These are phyloP conservation scores for Gardenia jasminoides DNA, from an alignment of 257 asterid species.

Conservation along the genomic window DNA sequence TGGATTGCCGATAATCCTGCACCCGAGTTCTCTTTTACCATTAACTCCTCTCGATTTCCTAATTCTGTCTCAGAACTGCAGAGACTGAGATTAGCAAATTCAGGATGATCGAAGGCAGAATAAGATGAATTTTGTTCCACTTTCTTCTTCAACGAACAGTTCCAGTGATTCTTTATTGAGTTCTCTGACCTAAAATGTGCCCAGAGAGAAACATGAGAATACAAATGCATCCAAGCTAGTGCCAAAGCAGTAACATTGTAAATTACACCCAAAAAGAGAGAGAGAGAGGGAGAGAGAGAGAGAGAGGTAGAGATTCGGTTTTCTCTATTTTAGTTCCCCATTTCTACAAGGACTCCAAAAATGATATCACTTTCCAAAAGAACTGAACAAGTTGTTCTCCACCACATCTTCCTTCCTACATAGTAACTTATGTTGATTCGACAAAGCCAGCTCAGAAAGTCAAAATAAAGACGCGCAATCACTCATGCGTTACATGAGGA, in stretches of 20 bases:
- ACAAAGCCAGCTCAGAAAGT: not conserved
- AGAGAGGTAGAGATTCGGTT: too few relatives aligned
- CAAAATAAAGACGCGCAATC: not conserved
- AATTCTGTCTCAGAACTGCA: not conserved
- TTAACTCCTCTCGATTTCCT: not conserved
- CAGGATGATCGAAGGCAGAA: slow-evolving; percentile 8
- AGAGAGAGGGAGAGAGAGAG: too few relatives aligned
- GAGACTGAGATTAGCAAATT: slow-evolving; percentile 7
- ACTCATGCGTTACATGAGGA: not conserved
- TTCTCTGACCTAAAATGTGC: slow-evolving; percentile 46
- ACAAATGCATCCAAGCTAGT: not conserved
- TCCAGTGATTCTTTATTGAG: slow-evolving; percentile 62
- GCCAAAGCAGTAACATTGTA: not conserved
- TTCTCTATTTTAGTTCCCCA: not conserved
- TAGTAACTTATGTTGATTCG: not conserved
- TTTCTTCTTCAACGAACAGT: slow-evolving; percentile 52
- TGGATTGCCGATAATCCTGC: not conserved
- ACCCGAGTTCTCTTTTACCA: slow-evolving; percentile 9
- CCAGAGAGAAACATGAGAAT: not conserved
- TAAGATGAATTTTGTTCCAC: not conserved
- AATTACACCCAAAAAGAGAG: too few relatives aligned
- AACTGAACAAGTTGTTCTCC: not conserved
- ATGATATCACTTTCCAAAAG: not conserved
- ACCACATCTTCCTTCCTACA: not conserved
- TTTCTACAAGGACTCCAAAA: not conserved